Percentiles rank a stretch among this genome's conserved stretches.
phyloP scores from a whole-genome alignment of 2,329 filamentous ascomycete species.

The Zasmidium cellare region DNA sequence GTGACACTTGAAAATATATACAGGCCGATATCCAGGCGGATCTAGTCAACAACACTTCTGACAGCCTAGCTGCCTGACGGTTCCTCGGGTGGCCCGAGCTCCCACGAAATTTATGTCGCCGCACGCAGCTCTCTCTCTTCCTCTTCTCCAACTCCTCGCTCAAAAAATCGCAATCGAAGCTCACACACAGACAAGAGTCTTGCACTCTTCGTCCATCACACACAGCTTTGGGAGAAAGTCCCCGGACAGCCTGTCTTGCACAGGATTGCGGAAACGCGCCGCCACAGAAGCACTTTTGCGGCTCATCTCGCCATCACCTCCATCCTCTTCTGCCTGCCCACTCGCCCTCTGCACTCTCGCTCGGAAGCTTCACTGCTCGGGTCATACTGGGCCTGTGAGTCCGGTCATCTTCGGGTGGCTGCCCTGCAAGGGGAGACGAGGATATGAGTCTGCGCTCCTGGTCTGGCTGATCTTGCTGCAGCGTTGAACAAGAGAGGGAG shows the following conservation, averaged over 20 bases:
- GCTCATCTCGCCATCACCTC: conserved; percentile 69
- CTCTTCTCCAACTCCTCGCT: conserved; percentile 76
- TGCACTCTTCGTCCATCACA: conserved; percentile 42
- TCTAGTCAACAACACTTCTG: neutral
- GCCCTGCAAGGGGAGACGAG: conserved; percentile 61
- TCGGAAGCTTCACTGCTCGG: conserved; percentile 35
- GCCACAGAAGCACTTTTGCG: conserved; percentile 92
- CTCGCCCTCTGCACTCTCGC: conserved; percentile 54
- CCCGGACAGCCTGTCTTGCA: conserved; percentile 77
- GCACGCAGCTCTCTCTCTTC: conserved; percentile 32
- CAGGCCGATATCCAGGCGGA: neutral
- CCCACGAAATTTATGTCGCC: neutral
- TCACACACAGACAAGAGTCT: conserved; percentile 73
- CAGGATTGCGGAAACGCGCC: conserved; percentile 91
- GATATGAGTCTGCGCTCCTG: conserved; percentile 78
- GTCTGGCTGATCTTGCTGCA: conserved; percentile 34
- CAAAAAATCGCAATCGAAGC: conserved; percentile 99
- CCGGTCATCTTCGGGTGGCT: conserved; percentile 40
- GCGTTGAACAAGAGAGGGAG: conserved; percentile 35
- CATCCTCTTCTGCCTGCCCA: conserved; percentile 49
- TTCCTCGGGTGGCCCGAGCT: neutral
- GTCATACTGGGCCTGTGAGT: conserved; percentile 42
- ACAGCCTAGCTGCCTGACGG: conserved; percentile 1
- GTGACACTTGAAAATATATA: neutral
- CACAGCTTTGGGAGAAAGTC: conserved; percentile 99